These are phyloP conservation scores for Soucietia sequanensis DNA, from an alignment of 805 yeast species.

Conservation along the genomic window DNA sequence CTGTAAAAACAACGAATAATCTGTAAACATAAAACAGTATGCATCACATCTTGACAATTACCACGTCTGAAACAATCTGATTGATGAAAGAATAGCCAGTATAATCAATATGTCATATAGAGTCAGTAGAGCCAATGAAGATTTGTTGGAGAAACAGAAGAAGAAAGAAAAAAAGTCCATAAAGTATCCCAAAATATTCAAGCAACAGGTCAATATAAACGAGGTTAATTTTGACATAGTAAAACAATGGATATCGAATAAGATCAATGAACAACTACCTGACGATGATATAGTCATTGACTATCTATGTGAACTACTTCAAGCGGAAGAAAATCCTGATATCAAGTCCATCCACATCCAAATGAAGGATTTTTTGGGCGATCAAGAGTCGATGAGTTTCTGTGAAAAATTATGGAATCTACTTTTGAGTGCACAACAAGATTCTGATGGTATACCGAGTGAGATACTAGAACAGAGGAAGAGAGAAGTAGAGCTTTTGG, in stretches of 20 bases:
- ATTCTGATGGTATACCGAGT: slow-evolving; percentile 46
- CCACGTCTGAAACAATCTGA: too few species aligned
- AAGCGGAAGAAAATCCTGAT: slow-evolving; percentile 27
- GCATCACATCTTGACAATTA: too few species aligned
- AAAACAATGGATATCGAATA: slow-evolving; percentile 36
- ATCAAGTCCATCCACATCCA: slow-evolving; percentile 43
- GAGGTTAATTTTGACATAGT: slow-evolving; percentile 41
- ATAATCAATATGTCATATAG: slow-evolving; percentile 23
- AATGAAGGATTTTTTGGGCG: slow-evolving; percentile 45
- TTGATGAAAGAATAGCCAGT: too few species aligned
- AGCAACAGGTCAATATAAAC: slow-evolving; percentile 29
- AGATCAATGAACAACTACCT: slow-evolving; percentile 37
- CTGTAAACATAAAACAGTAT: too few species aligned
- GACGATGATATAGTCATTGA: slow-evolving; percentile 53
- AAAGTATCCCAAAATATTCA: slow-evolving; percentile 36
- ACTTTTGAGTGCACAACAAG: slow-evolving; percentile 43
- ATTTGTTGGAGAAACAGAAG: slow-evolving; percentile 8
- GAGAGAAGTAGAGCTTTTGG: slow-evolving; percentile 10
- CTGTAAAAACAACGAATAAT: too few species aligned
- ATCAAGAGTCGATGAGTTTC: slow-evolving; percentile 36
- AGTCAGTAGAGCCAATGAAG: slow-evolving; percentile 15
- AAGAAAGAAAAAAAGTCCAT: slow-evolving; percentile 12
- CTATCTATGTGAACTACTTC: slow-evolving; percentile 43
- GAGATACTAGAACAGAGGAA: slow-evolving; percentile 22
- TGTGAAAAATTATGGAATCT: slow-evolving; percentile 45